phyloP scores from a whole-genome alignment of 1,139 yeast species.

The Meyerozyma guilliermondii region DNA sequence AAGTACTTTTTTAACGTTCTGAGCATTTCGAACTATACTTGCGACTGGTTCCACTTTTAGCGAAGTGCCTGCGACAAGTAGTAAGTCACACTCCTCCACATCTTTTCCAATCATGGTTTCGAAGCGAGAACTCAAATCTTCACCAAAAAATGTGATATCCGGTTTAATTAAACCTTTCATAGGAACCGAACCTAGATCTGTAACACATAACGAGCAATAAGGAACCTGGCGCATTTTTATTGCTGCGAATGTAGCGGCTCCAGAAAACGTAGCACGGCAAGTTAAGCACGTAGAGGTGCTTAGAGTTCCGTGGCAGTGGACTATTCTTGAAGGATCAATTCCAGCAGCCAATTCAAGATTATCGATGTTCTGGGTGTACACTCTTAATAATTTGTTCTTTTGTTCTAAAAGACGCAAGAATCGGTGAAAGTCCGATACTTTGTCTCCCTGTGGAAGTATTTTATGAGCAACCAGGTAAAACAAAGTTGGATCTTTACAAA shows the following conservation, averaged over 20 bases:
- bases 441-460: constrained; percentile 72
- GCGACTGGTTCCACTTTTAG: constrained; percentile 93
- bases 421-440: constrained; percentile 79
- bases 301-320: constrained; percentile 96
- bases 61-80: constrained; percentile 90
- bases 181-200: background rate
- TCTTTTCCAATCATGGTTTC: constrained; percentile 14
- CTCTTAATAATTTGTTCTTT: constrained; percentile 73
- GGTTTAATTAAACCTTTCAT: constrained; percentile 67
- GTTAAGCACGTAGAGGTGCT: constrained; percentile 86
- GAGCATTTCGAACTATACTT: constrained; percentile 45
- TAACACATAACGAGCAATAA: constrained; percentile 60
- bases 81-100: constrained; percentile 55
- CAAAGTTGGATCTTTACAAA: constrained; percentile 72
- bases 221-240: constrained; percentile 63
- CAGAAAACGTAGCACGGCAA: constrained; percentile 65
- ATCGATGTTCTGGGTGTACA: constrained; percentile 94
- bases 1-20: background rate
- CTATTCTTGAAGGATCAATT: constrained; percentile 58
- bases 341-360: constrained; percentile 86
- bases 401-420: constrained; percentile 74
- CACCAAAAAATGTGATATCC: constrained; percentile 93
- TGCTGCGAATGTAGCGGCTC: constrained; percentile 58
- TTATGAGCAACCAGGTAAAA: constrained; percentile 86
- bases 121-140: constrained; percentile 57